These are phyloP conservation scores for Hypoxylon lenormandii DNA, from an alignment of 495 filamentous ascomycete genomes.

Conservation along the genomic window DNA sequence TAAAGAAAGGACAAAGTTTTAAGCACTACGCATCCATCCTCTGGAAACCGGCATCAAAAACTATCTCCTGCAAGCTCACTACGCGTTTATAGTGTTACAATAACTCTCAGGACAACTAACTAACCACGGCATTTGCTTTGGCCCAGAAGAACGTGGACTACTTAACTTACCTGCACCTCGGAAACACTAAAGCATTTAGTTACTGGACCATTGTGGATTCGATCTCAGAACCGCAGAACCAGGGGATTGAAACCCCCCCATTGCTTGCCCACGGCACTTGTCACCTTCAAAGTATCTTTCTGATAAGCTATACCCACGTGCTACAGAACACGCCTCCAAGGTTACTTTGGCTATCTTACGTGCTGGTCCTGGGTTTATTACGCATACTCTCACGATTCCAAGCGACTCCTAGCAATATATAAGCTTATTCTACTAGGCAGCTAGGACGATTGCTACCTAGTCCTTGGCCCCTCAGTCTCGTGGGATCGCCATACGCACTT, in stretches of 20 bases:
- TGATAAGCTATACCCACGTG: neutral
- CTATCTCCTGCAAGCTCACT: neutral
- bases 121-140: constrained; percentile 13
- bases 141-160: constrained; percentile 1
- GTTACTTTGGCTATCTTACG: too few relatives aligned
- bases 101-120: neutral
- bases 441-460: neutral
- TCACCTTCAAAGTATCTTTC: neutral
- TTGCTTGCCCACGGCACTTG: too few relatives aligned
- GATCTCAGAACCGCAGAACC: neutral
- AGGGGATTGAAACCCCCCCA: too few relatives aligned
- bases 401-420: neutral
- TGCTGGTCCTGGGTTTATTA: too few relatives aligned
- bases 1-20: constrained; percentile 3
- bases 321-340: neutral
- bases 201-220: constrained; percentile 8
- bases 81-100: neutral
- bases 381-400: too few relatives aligned
- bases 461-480: neutral
- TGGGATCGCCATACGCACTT: neutral
- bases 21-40: too few relatives aligned
- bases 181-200: constrained; percentile 33
- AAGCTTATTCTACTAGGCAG: neutral
- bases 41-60: too few relatives aligned
- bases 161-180: constrained; percentile 25